Evolutionary conservation across 73 alveolate genomes (phyloP).

Genomic region (Tetrahymena thermophila): DNA sequence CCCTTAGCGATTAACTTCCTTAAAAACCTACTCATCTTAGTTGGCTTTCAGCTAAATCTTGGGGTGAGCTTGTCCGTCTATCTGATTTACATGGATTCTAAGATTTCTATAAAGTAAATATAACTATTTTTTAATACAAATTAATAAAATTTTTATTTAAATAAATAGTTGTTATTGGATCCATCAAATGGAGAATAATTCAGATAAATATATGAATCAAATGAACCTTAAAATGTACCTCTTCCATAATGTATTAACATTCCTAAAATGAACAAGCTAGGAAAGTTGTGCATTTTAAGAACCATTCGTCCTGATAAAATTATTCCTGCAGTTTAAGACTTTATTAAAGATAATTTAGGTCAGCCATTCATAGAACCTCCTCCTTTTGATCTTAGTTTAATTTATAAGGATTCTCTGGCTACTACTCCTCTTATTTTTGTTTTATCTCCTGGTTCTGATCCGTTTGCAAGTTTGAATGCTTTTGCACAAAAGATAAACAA

Average conservation of each 20-base stretch:
- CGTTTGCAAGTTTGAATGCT: conserved; percentile 84
- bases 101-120: conserved; percentile 44
- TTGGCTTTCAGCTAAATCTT: conserved; percentile 93
- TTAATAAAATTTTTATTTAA: conserved; percentile 33
- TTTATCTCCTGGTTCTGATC: conserved; percentile 99
- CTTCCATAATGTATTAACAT: conserved; percentile 73
- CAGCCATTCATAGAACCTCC: conserved; percentile 93
- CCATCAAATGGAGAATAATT: conserved; percentile 69
- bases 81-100: conserved; percentile 49
- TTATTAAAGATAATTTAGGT: conserved; percentile 83
- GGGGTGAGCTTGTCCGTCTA: conserved; percentile 88
- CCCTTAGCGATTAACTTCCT: conserved; percentile 96
- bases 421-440: conserved; percentile 97
- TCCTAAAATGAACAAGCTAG: conserved; percentile 63
- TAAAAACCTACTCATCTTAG: conserved; percentile 82
- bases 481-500: conserved; percentile 86
- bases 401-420: conserved; percentile 88
- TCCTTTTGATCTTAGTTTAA: conserved; percentile 91
- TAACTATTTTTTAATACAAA: background rate
- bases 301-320: conserved; percentile 95
- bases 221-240: conserved; percentile 84
- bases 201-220: conserved; percentile 77
- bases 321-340: conserved; percentile 83
- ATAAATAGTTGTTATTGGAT: conserved; percentile 13
- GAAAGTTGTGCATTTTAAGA: conserved; percentile 77